Base-by-base conservation (phyloP, 2,329 filamentous ascomycete genomes). In the Colletotrichum salicis region DNA sequence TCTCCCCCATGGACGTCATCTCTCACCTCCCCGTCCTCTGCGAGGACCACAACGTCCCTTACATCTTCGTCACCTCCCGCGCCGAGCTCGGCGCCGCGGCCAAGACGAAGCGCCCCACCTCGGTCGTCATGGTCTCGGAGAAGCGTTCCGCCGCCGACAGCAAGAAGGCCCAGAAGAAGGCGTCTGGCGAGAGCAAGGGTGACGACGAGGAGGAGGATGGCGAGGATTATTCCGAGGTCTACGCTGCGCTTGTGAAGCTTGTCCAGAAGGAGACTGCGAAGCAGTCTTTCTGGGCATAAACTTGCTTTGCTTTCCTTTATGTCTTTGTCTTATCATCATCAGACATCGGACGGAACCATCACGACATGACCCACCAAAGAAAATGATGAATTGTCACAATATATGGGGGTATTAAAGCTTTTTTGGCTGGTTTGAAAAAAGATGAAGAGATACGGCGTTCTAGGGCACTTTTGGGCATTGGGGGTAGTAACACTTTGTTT, bases 1-100 rank as follows among this genome's bases (percentile, higher is more conserved):
- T 99, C 86, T 97, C 94, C 64, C 96, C 96, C 76, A 96, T 96
- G 92, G 96, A 99, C 84, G 96, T 99, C 82, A 98, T 99, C 86
- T 96, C 94, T 72, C 96, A 99, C 86, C 94, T 99, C 76, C 96
- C 96, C 78, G 94, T 99, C 70, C 92, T 98, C 70, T 98, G 96
- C 89, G 96, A 99, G 86, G 96, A 98, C 85, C 95, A 98, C 88
- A 94, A 94, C 84, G 94, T 98, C 72, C 96, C 96, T 41, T 99
- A 98, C 86, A 91, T 99, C 83, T 99, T 97, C 83, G 94, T 99
- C 78, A 91, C 92, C 73, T 97, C 93, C 79, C 92, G 96, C 77
- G 96, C 95, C 73, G 96, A 98, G 86, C 91, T 99, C 70, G 96
- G 96, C 79, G 94, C 94, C 76, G 96, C 96, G 4, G 95, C 95